These are phyloP conservation scores for Tetrapisispora nanseiensis DNA, from an alignment of 805 yeast species.

Conservation along the genomic window DNA sequence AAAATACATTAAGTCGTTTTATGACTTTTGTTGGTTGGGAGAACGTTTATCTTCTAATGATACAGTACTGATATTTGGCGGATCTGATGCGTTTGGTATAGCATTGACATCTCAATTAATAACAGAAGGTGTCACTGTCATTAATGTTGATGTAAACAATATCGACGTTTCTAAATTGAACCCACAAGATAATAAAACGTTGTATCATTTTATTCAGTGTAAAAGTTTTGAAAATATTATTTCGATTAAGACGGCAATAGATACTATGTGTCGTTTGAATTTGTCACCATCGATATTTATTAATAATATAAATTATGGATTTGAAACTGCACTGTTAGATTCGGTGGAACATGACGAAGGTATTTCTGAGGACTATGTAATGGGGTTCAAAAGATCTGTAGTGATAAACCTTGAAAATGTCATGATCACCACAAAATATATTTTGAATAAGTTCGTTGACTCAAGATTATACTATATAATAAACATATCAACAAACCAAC, in stretches of 20 bases:
- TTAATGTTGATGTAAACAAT: constrained; percentile 13
- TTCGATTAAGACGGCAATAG: not conserved
- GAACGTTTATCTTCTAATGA: constrained; percentile 7
- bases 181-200: not conserved
- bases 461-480: constrained; percentile 11
- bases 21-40: constrained; percentile 16
- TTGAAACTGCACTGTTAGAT: constrained; percentile 2
- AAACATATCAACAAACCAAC: constrained; percentile 9
- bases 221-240: not conserved
- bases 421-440: constrained; percentile 15
- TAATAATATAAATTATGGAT: constrained; percentile 15
- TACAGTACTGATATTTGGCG: constrained; percentile 16
- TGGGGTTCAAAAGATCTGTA: constrained; percentile 3
- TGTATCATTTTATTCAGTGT: constrained; percentile 5
- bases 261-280: not conserved
- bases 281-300: constrained; percentile 9
- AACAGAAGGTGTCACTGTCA: constrained; percentile 5
- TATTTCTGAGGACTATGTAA: not conserved
- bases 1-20: constrained; percentile 3
- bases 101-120: constrained; percentile 8
- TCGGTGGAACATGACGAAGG: not conserved
- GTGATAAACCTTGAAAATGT: constrained; percentile 15
- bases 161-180: too few relatives aligned
- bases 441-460: constrained; percentile 5
- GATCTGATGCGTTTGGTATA: constrained; percentile 13